Conservation (phyloP, 805 yeast genomes). For the Suhomyces vadensis region DNA sequence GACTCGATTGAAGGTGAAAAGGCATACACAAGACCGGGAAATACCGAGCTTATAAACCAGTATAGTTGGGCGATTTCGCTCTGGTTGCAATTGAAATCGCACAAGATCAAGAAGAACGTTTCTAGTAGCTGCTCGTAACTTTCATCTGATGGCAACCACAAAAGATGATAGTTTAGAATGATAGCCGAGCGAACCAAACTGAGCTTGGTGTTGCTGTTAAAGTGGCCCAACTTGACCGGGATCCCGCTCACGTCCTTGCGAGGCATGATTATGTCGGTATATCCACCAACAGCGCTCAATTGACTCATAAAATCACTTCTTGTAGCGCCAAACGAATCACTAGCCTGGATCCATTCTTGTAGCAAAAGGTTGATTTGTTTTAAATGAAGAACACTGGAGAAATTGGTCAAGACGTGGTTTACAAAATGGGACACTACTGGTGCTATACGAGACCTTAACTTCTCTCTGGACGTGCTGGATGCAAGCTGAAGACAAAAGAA, state of each 20-base stretch:
- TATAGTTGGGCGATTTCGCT: constrained; percentile 14
- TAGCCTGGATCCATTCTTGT: not conserved
- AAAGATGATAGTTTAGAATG: constrained; percentile 16
- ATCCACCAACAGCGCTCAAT: not conserved
- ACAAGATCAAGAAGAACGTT: constrained; percentile 18
- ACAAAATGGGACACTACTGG: constrained; percentile 8
- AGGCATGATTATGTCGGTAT: not conserved
- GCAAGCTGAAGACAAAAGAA: constrained; percentile 4
- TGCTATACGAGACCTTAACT: not conserved
- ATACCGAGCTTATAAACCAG: constrained; percentile 19
- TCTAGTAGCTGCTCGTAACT: constrained; percentile 8
- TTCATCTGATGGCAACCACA: not conserved
- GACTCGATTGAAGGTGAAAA: not conserved
- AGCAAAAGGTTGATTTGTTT: constrained; percentile 3
- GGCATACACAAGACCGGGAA: constrained; percentile 9
- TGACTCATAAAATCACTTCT: not conserved
- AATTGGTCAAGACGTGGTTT: constrained; percentile 9
- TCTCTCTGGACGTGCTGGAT: not conserved
- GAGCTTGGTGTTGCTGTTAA: constrained; percentile 16
- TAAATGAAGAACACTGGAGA: constrained; percentile 8
- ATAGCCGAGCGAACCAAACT: constrained; percentile 19
- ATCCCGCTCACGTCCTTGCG: constrained; percentile 6
- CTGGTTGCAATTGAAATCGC: constrained; percentile 32
- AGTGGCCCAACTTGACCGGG: constrained; percentile 24
- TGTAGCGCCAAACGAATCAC: not conserved